These are phyloP conservation scores for Brachypodium distachyon DNA, from an alignment of 202 grass and related monocot genomes.

Conservation along the genomic window DNA sequence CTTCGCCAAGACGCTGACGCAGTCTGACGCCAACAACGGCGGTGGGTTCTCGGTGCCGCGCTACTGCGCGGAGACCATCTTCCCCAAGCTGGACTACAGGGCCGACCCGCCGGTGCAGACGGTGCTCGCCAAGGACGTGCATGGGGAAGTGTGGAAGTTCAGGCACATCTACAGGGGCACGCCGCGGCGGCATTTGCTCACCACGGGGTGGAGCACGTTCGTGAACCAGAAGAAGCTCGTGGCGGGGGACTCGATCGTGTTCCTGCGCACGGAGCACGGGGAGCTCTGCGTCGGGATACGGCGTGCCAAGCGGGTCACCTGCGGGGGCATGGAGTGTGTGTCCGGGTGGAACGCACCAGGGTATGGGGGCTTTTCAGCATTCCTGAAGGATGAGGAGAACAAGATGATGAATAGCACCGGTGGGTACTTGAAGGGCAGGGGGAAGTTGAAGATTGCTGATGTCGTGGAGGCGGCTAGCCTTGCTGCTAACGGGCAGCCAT, in stretches of 20 bases:
- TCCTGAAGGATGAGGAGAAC: constrained; percentile 54
- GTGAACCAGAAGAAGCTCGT: constrained; percentile 66
- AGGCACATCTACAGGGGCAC: constrained; percentile 62
- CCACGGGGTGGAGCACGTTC: constrained; percentile 63
- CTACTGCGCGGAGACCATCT: constrained; percentile 60
- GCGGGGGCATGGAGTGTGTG: constrained; percentile 38
- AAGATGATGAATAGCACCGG: constrained; percentile 24
- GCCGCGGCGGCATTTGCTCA: constrained; percentile 57
- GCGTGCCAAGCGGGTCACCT: constrained; percentile 34
- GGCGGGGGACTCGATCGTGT: constrained; percentile 48
- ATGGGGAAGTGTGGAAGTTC: constrained; percentile 57
- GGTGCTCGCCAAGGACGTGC: constrained; percentile 53
- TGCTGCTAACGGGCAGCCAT: constrained; percentile 39
- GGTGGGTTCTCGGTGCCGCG: constrained; percentile 67
- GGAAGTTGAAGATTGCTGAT: constrained; percentile 37
- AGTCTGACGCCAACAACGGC: constrained; percentile 64
- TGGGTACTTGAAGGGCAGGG: constrained; percentile 39
- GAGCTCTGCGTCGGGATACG: constrained; percentile 53
- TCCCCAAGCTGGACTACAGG: constrained; percentile 50
- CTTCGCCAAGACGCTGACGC: constrained; percentile 57
- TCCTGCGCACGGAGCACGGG: constrained; percentile 35
- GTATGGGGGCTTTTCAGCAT: constrained; percentile 32
- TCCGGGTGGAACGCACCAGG: constrained; percentile 45
- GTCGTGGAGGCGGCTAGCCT: constrained; percentile 41
- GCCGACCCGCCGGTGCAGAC: constrained; percentile 51